Base-by-base conservation (phyloP, 1,139 yeast species). In the Yamadazyma buinensis region DNA sequence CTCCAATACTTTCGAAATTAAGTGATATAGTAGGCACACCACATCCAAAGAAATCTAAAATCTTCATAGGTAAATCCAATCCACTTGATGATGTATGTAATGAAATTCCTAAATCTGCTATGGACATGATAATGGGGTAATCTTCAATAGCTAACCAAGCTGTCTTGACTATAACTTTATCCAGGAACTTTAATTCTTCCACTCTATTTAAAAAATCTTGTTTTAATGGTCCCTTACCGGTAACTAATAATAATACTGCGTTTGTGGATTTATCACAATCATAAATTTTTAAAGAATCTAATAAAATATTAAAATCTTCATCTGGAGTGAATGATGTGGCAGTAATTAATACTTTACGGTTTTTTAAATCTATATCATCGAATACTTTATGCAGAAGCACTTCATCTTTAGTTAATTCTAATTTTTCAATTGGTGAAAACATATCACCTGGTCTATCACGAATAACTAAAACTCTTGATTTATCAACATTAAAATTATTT, bases 311-410 rank as follows among this genome's bases (percentile, higher is more conserved):
- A 39, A 92, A 77, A 54, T 94, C 95, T 58, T 94, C 99, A 55
- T 94, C 99, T 0, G 95, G 94, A 0, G 98, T 92, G 55, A 88
- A 94, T 1, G 97, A 87, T 0, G 99, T 92, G 0, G 97, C 82
- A 1, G 94, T 82, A 4, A 92, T 77, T 12, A 92, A 50, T 8
- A 90, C 61, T 44, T 78, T 80, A 49, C 82, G 86, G 0, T 59
- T 52, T 0, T 51, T 44, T 10, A 63, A 41, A 3, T 44, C 48
- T 3, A 64, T 42, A 9, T 44, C 59, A 2, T 55, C 51, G 38
- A 79, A 80, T 0, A 80, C 39, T 3, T 54, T 60, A 37, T 63
- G 64, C 28, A 73, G 61, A 25, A 29, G 29, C 3, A 79, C 59
- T n/a, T 61, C 61, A 0, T 53, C 46, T 34, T 59, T 54, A 29